Conservation (phyloP, 2,329 filamentous ascomycete genomes). For the Nigrograna mackinnonii region DNA sequence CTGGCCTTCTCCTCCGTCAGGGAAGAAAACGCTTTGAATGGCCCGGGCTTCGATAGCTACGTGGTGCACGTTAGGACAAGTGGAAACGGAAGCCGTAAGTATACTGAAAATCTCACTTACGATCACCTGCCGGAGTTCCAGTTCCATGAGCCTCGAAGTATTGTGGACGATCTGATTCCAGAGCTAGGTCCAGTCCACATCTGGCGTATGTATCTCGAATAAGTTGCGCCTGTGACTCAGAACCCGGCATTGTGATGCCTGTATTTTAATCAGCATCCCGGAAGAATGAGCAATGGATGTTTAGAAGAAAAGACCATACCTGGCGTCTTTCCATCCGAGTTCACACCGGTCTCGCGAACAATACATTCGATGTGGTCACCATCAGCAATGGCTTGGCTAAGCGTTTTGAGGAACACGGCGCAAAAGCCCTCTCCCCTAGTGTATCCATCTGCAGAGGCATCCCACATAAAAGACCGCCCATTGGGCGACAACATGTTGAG, state of each 20-base stretch:
- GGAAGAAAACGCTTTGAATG: constrained; percentile 14
- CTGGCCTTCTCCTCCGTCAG: not conserved
- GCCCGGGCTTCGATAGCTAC: constrained; percentile 20
- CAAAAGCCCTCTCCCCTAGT: constrained; percentile 63
- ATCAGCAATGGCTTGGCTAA: constrained; percentile 58
- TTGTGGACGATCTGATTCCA: constrained; percentile 2
- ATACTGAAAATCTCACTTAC: not conserved
- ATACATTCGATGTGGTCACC: constrained; percentile 54
- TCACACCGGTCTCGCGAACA: constrained; percentile 43
- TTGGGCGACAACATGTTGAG: constrained; percentile 28
- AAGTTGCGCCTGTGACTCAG: constrained; percentile 37
- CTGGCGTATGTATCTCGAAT: constrained; percentile 40
- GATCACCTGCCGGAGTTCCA: constrained; percentile 21
- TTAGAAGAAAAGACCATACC: not conserved
- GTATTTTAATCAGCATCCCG: constrained; percentile 39
- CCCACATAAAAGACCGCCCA: constrained; percentile 25
- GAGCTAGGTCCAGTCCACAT: constrained; percentile 33
- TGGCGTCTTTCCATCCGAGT: constrained; percentile 51
- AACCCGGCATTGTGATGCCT: constrained; percentile 42
- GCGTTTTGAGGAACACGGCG: constrained; percentile 58
- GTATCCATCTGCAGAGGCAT: constrained; percentile 59
- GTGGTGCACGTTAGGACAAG: not conserved
- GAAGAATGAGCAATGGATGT: not conserved
- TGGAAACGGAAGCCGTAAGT: not conserved
- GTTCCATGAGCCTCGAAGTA: constrained; percentile 32